Evolutionary conservation across 2,329 filamentous ascomycete genomes (phyloP).

Genomic region (Neofusicoccum umdonicola): DNA sequence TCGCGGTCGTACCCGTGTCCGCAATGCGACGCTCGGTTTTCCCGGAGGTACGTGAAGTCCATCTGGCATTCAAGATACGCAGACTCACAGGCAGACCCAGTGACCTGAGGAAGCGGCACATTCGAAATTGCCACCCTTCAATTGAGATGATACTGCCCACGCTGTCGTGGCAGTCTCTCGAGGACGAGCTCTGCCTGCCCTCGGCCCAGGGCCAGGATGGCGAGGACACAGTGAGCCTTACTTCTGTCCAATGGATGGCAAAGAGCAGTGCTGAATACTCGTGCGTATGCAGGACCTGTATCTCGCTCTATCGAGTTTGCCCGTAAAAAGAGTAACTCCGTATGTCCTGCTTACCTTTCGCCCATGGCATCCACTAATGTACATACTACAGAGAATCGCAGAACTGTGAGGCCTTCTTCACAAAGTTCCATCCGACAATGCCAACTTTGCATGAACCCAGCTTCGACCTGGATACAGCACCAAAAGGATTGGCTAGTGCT

Average conservation of each 20-base stretch:
- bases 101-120: not conserved
- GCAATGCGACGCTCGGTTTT: not conserved
- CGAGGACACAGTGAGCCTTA: not conserved
- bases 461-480: not conserved
- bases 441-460: not conserved
- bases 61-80: fast-evolving
- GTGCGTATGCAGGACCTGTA: not conserved
- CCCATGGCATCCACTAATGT: not conserved
- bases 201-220: not conserved
- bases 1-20: not conserved
- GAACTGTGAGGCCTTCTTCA: not conserved
- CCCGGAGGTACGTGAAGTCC: not conserved
- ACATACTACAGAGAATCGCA: not conserved
- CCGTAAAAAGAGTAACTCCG: not conserved
- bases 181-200: not conserved
- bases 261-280: not conserved
- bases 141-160: not conserved
- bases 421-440: not conserved
- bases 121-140: not conserved
- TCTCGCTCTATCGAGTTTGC: not conserved
- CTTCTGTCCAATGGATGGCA: too few species aligned
- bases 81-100: not conserved
- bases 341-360: not conserved
- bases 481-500: not conserved
- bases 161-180: not conserved